Percentiles rank a stretch among this genome's conserved stretches.
These are phyloP conservation scores for Spencermartinsiella europaea DNA, from an alignment of 805 yeast species.

Conservation along the genomic window DNA sequence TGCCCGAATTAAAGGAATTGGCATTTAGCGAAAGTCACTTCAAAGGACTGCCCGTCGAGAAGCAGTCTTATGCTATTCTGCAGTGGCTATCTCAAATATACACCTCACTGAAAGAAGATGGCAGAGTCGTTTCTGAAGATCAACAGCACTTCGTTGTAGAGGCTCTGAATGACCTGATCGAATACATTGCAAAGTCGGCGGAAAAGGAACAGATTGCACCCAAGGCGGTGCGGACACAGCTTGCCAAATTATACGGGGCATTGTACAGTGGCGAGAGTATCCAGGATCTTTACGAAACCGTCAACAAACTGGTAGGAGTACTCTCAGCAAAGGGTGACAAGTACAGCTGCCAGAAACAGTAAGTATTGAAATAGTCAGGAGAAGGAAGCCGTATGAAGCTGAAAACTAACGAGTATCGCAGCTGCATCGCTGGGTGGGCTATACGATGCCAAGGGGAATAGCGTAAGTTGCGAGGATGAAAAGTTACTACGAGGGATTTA, in stretches of 20 bases:
- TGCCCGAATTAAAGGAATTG: slow-evolving; percentile 4
- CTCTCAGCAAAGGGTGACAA: slow-evolving; percentile 26
- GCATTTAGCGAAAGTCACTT: slow-evolving; percentile 10
- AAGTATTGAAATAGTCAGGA: too few species aligned
- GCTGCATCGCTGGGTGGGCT: slow-evolving; percentile 25
- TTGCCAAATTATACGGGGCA: slow-evolving; percentile 13
- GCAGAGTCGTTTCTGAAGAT: slow-evolving; percentile 7
- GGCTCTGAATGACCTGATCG: slow-evolving; percentile 11
- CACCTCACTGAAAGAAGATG: slow-evolving; percentile 1
- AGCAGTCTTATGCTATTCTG: slow-evolving; percentile 15
- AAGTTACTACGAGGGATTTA: too few species aligned
- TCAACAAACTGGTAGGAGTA: slow-evolving; percentile 20
- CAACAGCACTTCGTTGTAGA: slow-evolving; percentile 15
- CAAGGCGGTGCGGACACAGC: slow-evolving; percentile 14
- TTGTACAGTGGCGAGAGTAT: slow-evolving; percentile 11
- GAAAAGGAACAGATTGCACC: slow-evolving; percentile 11
- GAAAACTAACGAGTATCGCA: slow-evolving; percentile 12
- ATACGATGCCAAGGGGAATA: slow-evolving; percentile 26
- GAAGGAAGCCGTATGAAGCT: too few species aligned
- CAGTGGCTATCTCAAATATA: slow-evolving; percentile 16
- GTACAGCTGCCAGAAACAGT: slow-evolving; percentile 27
- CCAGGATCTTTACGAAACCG: slow-evolving; percentile 24
- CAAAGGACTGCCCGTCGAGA: slow-evolving; percentile 14
- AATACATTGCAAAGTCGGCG: slow-evolving; percentile 14
- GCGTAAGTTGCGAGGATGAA: slow-evolving; percentile 15